Evolutionary conservation across 306 rosid species (phyloP).

Genomic region (Pterocarpus macrocarpus): DNA sequence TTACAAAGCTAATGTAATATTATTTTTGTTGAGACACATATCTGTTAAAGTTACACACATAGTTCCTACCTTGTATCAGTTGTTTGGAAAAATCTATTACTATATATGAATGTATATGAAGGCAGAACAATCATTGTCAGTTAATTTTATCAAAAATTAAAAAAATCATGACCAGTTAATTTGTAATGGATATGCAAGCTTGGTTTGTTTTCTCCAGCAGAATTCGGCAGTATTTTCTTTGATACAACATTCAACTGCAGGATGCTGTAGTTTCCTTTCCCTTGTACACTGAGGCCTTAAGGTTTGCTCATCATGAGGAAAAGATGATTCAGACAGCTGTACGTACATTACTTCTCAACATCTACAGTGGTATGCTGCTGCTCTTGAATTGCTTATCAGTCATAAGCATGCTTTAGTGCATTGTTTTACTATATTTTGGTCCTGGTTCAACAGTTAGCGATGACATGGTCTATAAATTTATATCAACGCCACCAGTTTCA

Average conservation of each 20-base stretch:
- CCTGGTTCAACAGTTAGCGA: slow-evolving; percentile 82
- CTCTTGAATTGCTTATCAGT: slow-evolving; percentile 35
- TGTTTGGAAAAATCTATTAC: slow-evolving; percentile 28
- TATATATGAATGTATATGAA: slow-evolving; percentile 26
- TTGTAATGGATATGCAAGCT: slow-evolving; percentile 19
- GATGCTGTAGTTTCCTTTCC: slow-evolving; percentile 86
- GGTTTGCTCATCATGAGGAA: slow-evolving; percentile 79
- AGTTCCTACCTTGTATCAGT: slow-evolving; percentile 33
- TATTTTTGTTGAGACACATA: slow-evolving; percentile 34
- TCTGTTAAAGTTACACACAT: slow-evolving; percentile 12
- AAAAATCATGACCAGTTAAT: slow-evolving; percentile 5
- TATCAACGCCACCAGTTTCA: slow-evolving; percentile 80
- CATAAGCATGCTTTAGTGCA: slow-evolving; percentile 35
- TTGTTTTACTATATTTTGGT: slow-evolving; percentile 45
- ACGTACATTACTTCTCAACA: slow-evolving; percentile 74
- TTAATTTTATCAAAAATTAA: neutral
- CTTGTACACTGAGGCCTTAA: slow-evolving; percentile 77
- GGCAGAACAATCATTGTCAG: slow-evolving; percentile 16
- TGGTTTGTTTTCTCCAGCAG: slow-evolving; percentile 32
- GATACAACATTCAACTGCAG: slow-evolving; percentile 53
- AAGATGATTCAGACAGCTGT: slow-evolving; percentile 83
- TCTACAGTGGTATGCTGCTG: slow-evolving; percentile 66
- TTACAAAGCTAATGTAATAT: slow-evolving; percentile 28
- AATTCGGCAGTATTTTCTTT: slow-evolving; percentile 35
- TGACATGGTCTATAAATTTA: slow-evolving; percentile 72